These are phyloP conservation scores for Westerdykella sp. DNA, from an alignment of 2,329 filamentous ascomycete genomes.

Conservation along the genomic window DNA sequence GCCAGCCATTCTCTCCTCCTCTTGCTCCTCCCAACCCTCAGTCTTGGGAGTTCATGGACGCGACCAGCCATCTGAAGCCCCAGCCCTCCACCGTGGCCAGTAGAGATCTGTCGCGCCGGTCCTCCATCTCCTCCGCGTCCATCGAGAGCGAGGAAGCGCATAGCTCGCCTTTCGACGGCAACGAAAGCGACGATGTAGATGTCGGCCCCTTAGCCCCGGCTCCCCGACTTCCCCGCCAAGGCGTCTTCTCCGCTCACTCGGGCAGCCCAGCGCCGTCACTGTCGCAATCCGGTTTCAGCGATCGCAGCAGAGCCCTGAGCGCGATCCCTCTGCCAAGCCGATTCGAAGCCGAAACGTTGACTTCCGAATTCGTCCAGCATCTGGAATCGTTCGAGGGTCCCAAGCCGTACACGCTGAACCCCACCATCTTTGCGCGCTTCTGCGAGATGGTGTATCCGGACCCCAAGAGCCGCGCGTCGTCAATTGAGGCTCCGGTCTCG, in stretches of 20 bases:
- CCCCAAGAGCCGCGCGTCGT: constrained; percentile 11
- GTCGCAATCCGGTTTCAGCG: constrained; percentile 25
- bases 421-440: constrained; percentile 21
- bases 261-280: constrained; percentile 22
- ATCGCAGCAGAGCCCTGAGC: constrained; percentile 28
- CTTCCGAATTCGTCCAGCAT: constrained; percentile 28
- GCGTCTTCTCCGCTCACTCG: constrained; percentile 25
- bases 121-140: constrained; percentile 29
- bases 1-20: constrained; percentile 17
- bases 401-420: constrained; percentile 20
- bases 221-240: constrained; percentile 24
- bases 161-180: constrained; percentile 23
- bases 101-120: constrained; percentile 22
- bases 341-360: constrained; percentile 34
- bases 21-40: constrained; percentile 25
- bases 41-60: constrained; percentile 32
- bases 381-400: constrained; percentile 18
- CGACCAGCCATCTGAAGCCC: constrained; percentile 18
- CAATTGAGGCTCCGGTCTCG: constrained; percentile 16
- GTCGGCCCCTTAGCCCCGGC: constrained; percentile 21
- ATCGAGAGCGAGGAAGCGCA: constrained; percentile 24
- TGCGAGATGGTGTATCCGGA: constrained; percentile 32
- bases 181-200: constrained; percentile 18
- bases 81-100: constrained; percentile 10
- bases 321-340: constrained; percentile 28